These are phyloP conservation scores for Neurospora crassa DNA, from an alignment of 2,329 filamentous ascomycete species.

Conservation along the genomic window DNA sequence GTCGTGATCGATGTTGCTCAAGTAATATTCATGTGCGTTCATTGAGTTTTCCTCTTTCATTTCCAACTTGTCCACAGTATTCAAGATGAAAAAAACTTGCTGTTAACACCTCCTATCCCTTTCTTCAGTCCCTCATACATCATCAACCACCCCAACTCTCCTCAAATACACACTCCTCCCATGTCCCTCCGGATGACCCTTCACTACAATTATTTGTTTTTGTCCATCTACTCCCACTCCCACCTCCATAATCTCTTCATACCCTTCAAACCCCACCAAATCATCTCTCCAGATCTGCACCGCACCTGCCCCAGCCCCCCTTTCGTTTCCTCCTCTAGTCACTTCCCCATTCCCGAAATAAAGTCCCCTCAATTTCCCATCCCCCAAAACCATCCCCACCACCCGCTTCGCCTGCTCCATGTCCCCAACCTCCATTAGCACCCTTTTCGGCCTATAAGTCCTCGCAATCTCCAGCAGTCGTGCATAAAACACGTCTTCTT, in stretches of 20 bases:
- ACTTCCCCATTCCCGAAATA: slow-evolving; percentile 12
- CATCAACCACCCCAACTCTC: neutral
- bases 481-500: slow-evolving; percentile 56
- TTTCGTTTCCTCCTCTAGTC: neutral
- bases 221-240: neutral
- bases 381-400: slow-evolving; percentile 31
- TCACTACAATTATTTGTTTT: neutral
- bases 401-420: slow-evolving; percentile 58
- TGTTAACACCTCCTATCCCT: neutral
- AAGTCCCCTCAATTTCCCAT: neutral
- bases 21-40: neutral
- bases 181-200: neutral
- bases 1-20: neutral
- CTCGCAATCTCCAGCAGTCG: slow-evolving; percentile 48
- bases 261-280: neutral
- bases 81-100: too few relatives aligned
- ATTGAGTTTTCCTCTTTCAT: neutral
- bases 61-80: too few relatives aligned
- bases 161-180: neutral
- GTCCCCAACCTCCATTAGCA: slow-evolving; percentile 66
- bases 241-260: neutral
- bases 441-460: slow-evolving; percentile 37
- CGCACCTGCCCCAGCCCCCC: slow-evolving; percentile 5
- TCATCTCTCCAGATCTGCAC: slow-evolving; percentile 64
- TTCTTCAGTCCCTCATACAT: neutral